Evolutionary conservation across 2,329 filamentous ascomycete genomes (phyloP).

Genomic region (Daldinia sp.): DNA sequence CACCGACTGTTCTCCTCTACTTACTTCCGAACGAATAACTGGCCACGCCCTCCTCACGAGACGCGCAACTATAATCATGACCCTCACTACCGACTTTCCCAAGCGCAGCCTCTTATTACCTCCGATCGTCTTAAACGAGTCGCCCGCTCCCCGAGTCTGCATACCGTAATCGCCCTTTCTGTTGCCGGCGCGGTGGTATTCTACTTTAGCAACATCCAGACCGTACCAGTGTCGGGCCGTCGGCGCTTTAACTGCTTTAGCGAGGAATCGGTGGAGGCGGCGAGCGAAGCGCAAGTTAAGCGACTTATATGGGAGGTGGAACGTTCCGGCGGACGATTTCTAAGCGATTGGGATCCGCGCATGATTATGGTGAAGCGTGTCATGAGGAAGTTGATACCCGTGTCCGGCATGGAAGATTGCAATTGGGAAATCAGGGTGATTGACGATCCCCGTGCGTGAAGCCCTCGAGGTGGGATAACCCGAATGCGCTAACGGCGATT

Average conservation of each 20-base stretch:
- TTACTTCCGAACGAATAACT: slow-evolving; percentile 32
- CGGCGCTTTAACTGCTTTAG: slow-evolving; percentile 76
- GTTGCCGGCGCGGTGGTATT: slow-evolving; percentile 60
- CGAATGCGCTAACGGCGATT: slow-evolving; percentile 10
- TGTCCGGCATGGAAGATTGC: slow-evolving; percentile 65
- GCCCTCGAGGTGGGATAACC: neutral
- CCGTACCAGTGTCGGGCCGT: slow-evolving; percentile 75
- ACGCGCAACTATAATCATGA: slow-evolving; percentile 32
- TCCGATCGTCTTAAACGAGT: slow-evolving; percentile 46
- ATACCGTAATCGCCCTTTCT: slow-evolving; percentile 52
- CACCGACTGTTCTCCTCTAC: slow-evolving; percentile 37
- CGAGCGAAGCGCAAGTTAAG: slow-evolving; percentile 63
- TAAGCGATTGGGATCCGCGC: slow-evolving; percentile 67
- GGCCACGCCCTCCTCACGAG: slow-evolving; percentile 35
- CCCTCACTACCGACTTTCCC: slow-evolving; percentile 30
- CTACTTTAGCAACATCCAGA: slow-evolving; percentile 75
- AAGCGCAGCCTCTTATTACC: slow-evolving; percentile 52
- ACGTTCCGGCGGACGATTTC: slow-evolving; percentile 61
- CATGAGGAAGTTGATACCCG: slow-evolving; percentile 71
- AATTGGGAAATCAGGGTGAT: slow-evolving; percentile 80
- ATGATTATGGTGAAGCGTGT: slow-evolving; percentile 67
- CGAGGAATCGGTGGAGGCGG: slow-evolving; percentile 61
- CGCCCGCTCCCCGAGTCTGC: slow-evolving; percentile 49
- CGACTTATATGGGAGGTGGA: slow-evolving; percentile 64
- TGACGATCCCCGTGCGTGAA: slow-evolving; percentile 62